A percentile compares a stretch with the other conserved stretches of the same genome.
Conservation (phyloP, 106 monocot species). For the Vanilla planifolia region DNA sequence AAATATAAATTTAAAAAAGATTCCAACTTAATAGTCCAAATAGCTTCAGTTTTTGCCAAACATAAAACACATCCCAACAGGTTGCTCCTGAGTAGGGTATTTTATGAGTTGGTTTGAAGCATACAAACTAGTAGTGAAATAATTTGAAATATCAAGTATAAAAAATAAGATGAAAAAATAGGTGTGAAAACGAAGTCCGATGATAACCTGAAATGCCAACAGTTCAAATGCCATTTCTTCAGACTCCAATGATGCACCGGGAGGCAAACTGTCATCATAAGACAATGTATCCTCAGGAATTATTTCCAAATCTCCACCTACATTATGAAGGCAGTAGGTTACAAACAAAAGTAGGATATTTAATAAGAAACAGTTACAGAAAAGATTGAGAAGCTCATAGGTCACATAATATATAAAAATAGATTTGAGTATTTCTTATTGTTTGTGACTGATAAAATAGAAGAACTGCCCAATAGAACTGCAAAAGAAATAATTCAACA, state of each 20-base stretch:
- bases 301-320: constrained; percentile 28
- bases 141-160: too few species aligned
- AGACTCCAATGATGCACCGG: constrained; percentile 22
- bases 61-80: too few species aligned
- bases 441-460: too few species aligned
- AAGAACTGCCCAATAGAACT: not conserved
- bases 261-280: constrained; percentile 19
- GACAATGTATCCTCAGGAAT: constrained; percentile 8
- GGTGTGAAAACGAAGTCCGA: not conserved
- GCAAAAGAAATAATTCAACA: not conserved
- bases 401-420: too few species aligned
- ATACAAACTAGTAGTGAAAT: too few species aligned
- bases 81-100: too few species aligned
- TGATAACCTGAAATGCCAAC: constrained; percentile 49
- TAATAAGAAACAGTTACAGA: not conserved
- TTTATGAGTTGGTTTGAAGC: too few species aligned
- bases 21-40: too few species aligned
- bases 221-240: constrained; percentile 26
- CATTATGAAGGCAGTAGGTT: constrained; percentile 3
- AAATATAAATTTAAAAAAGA: too few species aligned
- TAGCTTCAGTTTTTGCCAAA: too few species aligned
- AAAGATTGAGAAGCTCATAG: not conserved
- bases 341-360: not conserved
- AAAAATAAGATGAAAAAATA: not conserved
- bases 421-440: too few species aligned